Evolutionary conservation across 306 rosid species (phyloP), one percentile per base, ranked within the genome.

Genomic region (Citrullus colocynthis): DNA sequence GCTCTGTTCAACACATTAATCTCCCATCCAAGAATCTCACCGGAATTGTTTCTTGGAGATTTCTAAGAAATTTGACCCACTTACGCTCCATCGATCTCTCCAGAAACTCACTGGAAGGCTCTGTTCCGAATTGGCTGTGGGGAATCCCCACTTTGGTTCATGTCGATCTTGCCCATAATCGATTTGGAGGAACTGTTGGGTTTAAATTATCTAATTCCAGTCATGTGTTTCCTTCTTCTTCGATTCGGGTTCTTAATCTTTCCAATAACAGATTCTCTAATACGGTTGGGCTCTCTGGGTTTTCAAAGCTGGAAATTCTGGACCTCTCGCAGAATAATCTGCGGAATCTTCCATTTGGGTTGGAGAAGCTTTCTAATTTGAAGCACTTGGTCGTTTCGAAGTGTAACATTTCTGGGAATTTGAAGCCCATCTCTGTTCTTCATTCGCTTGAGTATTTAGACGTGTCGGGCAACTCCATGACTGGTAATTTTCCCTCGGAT

Each of bases 181-280:
- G 79, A 42, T 89, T 95, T 18, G 97, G 97, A 21, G 99, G 99
- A 5, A 85, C 80, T 85, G 56, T 90, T 75, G 79, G 89, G 5
- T 63, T 82, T 64, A 83, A 85, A 52, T 83, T 81, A 20, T 3
- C 36, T 81, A 51, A 67, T 36, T 54, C 79, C 0, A 56, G 77
- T 61, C 80, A 79, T 1, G 78, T 6, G 0, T 52, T 70, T 15
- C 80, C 84, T 12, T 11, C 78, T 51, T 92, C 97, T 0, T 83
- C 87, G 37, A 44, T 95, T 15, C 89, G 86, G 78, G 76, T 14
- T 6, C 92, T 95, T 78, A 91, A 92, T 78, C 93, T 95, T 48
- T 92, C 99, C 0, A 55, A 56, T 65, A 95, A 95, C 80, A 79
- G 98, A 84, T 88, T 91, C 89, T 92, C 96, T 54, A 91, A 90